These are phyloP conservation scores for Paecilomyces niveus DNA, from an alignment of 2,329 filamentous ascomycete species.

Conservation along the genomic window DNA sequence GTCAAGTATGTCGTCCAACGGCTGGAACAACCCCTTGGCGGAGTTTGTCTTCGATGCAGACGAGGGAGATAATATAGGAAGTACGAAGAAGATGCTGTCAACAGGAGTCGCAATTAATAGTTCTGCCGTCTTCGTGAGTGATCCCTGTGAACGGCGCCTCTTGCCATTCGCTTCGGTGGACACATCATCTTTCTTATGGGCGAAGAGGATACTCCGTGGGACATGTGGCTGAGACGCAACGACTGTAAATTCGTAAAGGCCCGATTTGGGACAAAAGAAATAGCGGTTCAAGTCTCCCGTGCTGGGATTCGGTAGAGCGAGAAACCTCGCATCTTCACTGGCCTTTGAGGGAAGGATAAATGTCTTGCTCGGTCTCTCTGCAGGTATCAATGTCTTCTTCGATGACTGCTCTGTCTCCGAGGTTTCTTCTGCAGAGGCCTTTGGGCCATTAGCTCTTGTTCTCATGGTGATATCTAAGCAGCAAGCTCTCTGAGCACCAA, in stretches of 20 bases:
- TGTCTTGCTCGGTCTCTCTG: conserved; percentile 36
- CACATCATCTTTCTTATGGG: conserved; percentile 17
- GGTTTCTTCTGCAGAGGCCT: conserved; percentile 9
- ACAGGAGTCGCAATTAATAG: conserved; percentile 78
- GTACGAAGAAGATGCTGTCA: conserved; percentile 75
- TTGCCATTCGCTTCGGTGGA: conserved; percentile 12
- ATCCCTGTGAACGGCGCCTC: conserved; percentile 29
- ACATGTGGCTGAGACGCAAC: conserved; percentile 45
- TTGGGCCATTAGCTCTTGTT: conserved; percentile 24
- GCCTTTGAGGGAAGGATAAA: conserved; percentile 51
- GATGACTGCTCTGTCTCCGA: conserved; percentile 13
- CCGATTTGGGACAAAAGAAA: conserved; percentile 51
- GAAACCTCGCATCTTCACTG: conserved; percentile 47
- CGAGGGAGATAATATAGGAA: conserved; percentile 56
- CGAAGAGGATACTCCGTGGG: conserved; percentile 51
- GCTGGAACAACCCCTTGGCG: conserved; percentile 37
- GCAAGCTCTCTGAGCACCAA: background rate
- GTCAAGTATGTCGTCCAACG: conserved; percentile 44
- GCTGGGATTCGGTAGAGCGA: conserved; percentile 50
- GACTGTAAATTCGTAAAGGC: conserved; percentile 56
- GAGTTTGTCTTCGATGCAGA: conserved; percentile 39
- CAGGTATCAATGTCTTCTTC: conserved; percentile 12
- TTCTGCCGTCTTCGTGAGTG: conserved; percentile 60
- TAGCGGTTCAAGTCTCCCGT: conserved; percentile 45
- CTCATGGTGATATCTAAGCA: conserved; percentile 12